These are phyloP conservation scores for Rhodomyrtus tomentosa DNA, from an alignment of 345 rosid genomes.

Conservation along the genomic window DNA sequence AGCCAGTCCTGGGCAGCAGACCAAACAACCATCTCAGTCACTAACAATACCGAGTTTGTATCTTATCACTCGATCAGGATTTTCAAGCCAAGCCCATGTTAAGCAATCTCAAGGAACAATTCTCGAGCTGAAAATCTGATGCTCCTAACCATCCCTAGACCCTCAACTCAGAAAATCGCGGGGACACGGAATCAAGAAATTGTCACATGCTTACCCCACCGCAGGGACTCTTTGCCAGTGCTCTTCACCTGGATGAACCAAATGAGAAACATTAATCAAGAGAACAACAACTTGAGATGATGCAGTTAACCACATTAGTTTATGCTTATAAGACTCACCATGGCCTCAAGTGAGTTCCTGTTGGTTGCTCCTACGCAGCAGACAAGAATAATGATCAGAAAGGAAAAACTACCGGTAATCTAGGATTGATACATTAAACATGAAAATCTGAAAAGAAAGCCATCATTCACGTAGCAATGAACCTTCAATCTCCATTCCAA, in stretches of 20 bases:
- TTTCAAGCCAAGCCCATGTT: background rate
- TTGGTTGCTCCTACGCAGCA: conserved; percentile 51
- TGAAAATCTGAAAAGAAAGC: background rate
- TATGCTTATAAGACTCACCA: conserved; percentile 33
- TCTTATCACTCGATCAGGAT: background rate
- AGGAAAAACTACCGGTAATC: background rate
- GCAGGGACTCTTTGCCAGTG: conserved; percentile 80
- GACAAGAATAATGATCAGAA: background rate
- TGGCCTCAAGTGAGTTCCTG: conserved; percentile 64
- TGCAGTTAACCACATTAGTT: accelerated
- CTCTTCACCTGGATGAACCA: conserved; percentile 49
- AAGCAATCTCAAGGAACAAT: background rate
- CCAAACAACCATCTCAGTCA: background rate
- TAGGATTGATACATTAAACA: background rate
- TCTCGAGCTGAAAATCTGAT: background rate
- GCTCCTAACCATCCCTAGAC: background rate
- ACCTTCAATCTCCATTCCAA: background rate
- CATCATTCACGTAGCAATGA: background rate
- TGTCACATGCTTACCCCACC: conserved; percentile 57
- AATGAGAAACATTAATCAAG: background rate
- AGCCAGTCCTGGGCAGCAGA: conserved; percentile 44
- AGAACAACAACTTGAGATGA: background rate
- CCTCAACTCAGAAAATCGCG: background rate
- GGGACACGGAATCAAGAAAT: background rate
- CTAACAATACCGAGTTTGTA: background rate